Evolutionary conservation across 2,329 filamentous ascomycete genomes (phyloP).

Genomic region (Pseudomassariella vexata): DNA sequence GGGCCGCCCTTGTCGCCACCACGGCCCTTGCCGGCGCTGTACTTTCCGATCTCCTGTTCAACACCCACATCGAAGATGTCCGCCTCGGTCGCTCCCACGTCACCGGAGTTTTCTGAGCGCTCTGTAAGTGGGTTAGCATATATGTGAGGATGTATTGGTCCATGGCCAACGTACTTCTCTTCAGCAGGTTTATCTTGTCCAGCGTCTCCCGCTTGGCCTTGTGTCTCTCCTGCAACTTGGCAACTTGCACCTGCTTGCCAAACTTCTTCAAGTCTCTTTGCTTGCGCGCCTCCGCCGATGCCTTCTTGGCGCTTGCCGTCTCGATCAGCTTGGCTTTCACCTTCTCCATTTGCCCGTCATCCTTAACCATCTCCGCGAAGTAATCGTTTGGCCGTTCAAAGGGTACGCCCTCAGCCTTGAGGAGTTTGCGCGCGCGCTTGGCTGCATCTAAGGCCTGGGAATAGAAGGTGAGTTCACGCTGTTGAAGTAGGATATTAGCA

Average conservation of each 20-base stretch:
- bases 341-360: conserved; percentile 96
- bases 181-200: conserved; percentile 91
- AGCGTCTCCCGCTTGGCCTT: conserved; percentile 90
- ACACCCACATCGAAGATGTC: conserved; percentile 90
- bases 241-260: conserved; percentile 95
- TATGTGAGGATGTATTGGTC: not conserved
- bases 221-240: conserved; percentile 88
- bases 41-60: conserved; percentile 57
- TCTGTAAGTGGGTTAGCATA: conserved; percentile 47
- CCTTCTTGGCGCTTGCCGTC: conserved; percentile 88
- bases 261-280: conserved; percentile 97
- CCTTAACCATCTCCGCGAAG: conserved; percentile 99
- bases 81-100: conserved; percentile 65
- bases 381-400: conserved; percentile 91
- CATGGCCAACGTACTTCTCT: conserved; percentile 74
- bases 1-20: conserved; percentile 30
- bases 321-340: conserved; percentile 91
- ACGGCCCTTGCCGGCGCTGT: conserved; percentile 36
- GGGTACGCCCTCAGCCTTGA: conserved; percentile 76
- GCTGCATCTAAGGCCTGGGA: conserved; percentile 80
- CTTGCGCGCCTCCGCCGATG: conserved; percentile 82
- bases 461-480: conserved; percentile 90
- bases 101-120: conserved; percentile 65
- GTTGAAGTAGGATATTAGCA: too few relatives aligned
- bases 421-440: conserved; percentile 61